Evolutionary conservation across 2,329 filamentous ascomycete species (phyloP), one percentile per base, ranked within the genome.

Genomic region (Stemphylium vesicarium): DNA sequence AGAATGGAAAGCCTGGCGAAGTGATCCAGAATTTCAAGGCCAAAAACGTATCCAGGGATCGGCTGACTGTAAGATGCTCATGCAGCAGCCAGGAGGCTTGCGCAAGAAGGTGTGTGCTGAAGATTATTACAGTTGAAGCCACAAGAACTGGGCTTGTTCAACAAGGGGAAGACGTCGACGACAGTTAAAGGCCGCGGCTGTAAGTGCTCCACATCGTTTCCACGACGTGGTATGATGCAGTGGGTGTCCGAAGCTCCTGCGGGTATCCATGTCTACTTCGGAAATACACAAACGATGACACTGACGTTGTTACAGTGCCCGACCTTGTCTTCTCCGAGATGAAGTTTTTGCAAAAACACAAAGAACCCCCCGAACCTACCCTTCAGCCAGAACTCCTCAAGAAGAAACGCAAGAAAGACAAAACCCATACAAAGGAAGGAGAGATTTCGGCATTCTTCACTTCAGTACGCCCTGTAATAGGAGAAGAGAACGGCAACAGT

Each of bases 291-390:
- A 29, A 15, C 26, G 4, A 15, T 6, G 7, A 12, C 13, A 32
- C 61, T 74, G 53, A 71, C 47, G 46, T 42, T 41, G 38, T 37
- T 56, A 52, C 62, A 83, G 81, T 82, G 45, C 80, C 80, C 24
- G 80, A 83, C 66, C 73, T 82, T 36, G 77, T 79, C 24, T 83
- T 83, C 66, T 80, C 80, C 24, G 79, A 82, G 61, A 80, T 82
- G 77, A 77, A 73, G 20, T 82, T 82, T 56, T 62, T 83, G 37
- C 76, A 77, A 50, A 75, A 75, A 51, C 68, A 73, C 13, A 65
- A 62, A 53, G 66, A 62, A 36, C 57, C 65, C 53, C 47, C 61
- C 51, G 60, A 76, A 53, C 52, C 63, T 63, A 36, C 50, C 46
- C 49, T 63, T 60, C 50, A 66, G 59, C 15, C 67, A 65, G 59